These are phyloP conservation scores for Fusarium sp. DNA, from an alignment of 2,329 filamentous ascomycete species.

Conservation along the genomic window DNA sequence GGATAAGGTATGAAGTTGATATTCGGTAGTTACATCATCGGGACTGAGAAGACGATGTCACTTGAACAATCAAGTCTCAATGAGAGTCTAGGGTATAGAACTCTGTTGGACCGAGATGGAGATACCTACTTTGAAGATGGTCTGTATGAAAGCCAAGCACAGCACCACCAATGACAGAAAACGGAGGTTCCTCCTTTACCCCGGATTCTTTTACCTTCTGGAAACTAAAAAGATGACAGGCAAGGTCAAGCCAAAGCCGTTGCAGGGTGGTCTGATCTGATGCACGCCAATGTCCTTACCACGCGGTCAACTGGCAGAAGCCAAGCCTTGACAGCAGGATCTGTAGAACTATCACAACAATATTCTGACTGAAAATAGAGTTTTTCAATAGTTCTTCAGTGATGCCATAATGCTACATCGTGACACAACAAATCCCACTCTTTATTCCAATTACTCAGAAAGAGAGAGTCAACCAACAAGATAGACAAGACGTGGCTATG, in stretches of 20 bases:
- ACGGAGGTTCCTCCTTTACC: slow-evolving; percentile 5
- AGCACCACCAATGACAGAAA: not conserved
- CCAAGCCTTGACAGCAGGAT: slow-evolving; percentile 15
- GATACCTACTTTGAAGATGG: not conserved
- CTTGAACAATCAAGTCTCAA: not conserved
- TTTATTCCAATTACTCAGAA: slow-evolving; percentile 20
- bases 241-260: slow-evolving; percentile 11
- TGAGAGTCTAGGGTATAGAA: not conserved
- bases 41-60: not conserved
- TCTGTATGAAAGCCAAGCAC: not conserved
- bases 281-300: slow-evolving; percentile 18
- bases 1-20: not conserved
- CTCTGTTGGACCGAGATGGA: not conserved
- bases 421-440: slow-evolving; percentile 1
- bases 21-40: not conserved
- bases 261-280: slow-evolving; percentile 27
- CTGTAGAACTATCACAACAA: not conserved
- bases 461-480: not conserved
- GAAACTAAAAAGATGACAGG: slow-evolving; percentile 3
- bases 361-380: not conserved
- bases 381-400: not conserved
- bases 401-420: slow-evolving; percentile 17
- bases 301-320: slow-evolving; percentile 4
- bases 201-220: slow-evolving; percentile 15
- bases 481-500: slow-evolving; percentile 9